These are phyloP conservation scores for Leptographium galeiforme DNA, from an alignment of 2,329 filamentous ascomycete genomes.

Conservation along the genomic window DNA sequence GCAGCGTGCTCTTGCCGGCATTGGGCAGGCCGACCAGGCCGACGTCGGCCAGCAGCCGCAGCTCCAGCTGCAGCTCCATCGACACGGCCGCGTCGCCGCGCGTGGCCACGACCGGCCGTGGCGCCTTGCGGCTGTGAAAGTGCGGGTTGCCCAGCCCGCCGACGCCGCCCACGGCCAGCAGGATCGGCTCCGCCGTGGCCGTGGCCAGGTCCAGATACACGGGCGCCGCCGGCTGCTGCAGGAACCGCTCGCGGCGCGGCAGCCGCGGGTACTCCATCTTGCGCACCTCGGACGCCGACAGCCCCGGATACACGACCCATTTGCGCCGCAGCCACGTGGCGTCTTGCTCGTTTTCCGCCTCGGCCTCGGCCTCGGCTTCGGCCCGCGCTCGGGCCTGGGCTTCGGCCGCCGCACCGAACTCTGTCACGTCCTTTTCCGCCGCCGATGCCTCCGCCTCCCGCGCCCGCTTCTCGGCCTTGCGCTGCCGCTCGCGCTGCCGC, in stretches of 20 bases:
- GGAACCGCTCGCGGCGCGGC: constrained; percentile 36
- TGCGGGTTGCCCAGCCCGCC: constrained; percentile 90
- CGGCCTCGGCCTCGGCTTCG: constrained; percentile 15
- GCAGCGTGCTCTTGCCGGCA: constrained; percentile 85
- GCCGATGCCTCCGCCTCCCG: constrained; percentile 27
- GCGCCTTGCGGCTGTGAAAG: constrained; percentile 64
- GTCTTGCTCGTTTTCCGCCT: constrained; percentile 26
- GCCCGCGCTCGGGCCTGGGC: too few relatives aligned
- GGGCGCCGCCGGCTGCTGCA: constrained; percentile 58
- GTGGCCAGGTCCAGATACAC: constrained; percentile 60
- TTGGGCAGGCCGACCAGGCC: constrained; percentile 92
- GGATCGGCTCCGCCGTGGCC: constrained; percentile 69
- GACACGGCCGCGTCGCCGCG: constrained; percentile 69
- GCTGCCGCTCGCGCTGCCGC: constrained; percentile 1
- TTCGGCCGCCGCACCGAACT: too few relatives aligned
- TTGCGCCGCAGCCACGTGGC: constrained; percentile 47
- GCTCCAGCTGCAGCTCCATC: constrained; percentile 71
- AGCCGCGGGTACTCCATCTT: constrained; percentile 35
- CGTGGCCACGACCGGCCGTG: constrained; percentile 76
- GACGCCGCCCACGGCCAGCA: constrained; percentile 76
- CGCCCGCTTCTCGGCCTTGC: constrained; percentile 20
- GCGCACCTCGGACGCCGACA: constrained; percentile 54
- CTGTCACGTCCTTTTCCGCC: constrained; percentile 18
- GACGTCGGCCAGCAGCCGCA: constrained; percentile 90
- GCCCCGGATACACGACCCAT: constrained; percentile 77